phyloP scores from a whole-genome alignment of 2,329 filamentous ascomycete genomes.

The Sporothrix inflata region DNA sequence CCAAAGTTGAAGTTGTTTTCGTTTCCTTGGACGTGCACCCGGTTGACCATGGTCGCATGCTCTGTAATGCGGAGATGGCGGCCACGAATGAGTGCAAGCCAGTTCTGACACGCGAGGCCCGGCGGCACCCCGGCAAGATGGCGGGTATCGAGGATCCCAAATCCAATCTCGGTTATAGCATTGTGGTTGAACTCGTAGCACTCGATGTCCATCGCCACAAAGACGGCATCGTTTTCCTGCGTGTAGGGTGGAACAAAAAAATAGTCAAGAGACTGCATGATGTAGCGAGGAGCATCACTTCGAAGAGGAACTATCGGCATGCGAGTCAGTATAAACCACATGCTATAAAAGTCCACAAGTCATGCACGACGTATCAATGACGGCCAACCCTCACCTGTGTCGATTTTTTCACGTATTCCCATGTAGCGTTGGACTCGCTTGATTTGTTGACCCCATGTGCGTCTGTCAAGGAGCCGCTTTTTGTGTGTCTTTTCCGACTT shows the following conservation, averaged over 20 bases:
- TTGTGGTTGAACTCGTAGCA: slow-evolving; percentile 69
- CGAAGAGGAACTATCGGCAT: not conserved
- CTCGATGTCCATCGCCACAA: slow-evolving; percentile 83
- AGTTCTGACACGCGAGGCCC: slow-evolving; percentile 64
- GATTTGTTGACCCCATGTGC: slow-evolving; percentile 15
- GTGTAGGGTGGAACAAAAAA: slow-evolving; percentile 18
- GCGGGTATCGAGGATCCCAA: slow-evolving; percentile 76
- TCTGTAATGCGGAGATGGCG: slow-evolving; percentile 80
- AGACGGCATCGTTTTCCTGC: slow-evolving; percentile 62
- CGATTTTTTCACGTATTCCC: slow-evolving; percentile 58
- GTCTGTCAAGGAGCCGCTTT: not conserved
- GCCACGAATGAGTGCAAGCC: slow-evolving; percentile 68
- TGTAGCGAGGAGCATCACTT: not conserved
- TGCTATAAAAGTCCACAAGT: not conserved
- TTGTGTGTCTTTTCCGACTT: slow-evolving; percentile 43
- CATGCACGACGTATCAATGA: not conserved
- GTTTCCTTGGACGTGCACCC: slow-evolving; percentile 69
- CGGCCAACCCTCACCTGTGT: not conserved
- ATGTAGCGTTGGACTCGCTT: slow-evolving; percentile 71
- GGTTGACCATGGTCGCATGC: slow-evolving; percentile 67
- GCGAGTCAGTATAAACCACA: not conserved
- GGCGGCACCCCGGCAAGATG: slow-evolving; percentile 59
- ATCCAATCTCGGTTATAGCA: slow-evolving; percentile 81
- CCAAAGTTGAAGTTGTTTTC: slow-evolving; percentile 78
- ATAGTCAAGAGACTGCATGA: slow-evolving; percentile 1